Percentiles rank a stretch among this genome's conserved stretches.
These are phyloP conservation scores for Trichosporon sp. DNA, from an alignment of 1,284 basidiomycete species.

Conservation along the genomic window DNA sequence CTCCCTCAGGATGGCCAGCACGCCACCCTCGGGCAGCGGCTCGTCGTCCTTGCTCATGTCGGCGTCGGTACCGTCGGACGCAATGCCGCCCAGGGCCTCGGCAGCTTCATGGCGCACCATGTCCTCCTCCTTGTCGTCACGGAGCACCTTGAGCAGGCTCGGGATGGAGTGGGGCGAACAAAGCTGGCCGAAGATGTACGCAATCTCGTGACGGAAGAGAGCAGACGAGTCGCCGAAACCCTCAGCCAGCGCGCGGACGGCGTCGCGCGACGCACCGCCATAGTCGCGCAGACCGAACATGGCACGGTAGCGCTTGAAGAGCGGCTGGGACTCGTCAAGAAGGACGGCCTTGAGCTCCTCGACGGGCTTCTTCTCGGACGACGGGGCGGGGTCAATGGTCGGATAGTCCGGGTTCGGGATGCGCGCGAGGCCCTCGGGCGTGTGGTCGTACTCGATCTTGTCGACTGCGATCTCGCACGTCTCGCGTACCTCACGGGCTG, in stretches of 20 bases:
- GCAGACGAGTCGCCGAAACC: constrained; percentile 82
- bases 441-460: constrained; percentile 90
- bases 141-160: constrained; percentile 75
- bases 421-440: constrained; percentile 56
- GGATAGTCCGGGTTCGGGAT: constrained; percentile 65
- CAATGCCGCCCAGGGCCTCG: constrained; percentile 95
- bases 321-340: constrained; percentile 68
- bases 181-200: constrained; percentile 97
- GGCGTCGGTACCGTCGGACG: constrained; percentile 67
- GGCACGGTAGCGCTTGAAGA: constrained; percentile 94
- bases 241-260: constrained; percentile 85
- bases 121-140: constrained; percentile 75
- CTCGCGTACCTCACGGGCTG: constrained; percentile 82
- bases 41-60: constrained; percentile 43
- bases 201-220: constrained; percentile 95
- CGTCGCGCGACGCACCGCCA: constrained; percentile 64
- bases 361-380: constrained; percentile 50
- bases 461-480: constrained; percentile 97
- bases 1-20: constrained; percentile 80
- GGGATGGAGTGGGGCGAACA: constrained; percentile 87
- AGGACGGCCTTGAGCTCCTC: constrained; percentile 66
- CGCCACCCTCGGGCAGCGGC: constrained; percentile 59
- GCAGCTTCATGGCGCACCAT: constrained; percentile 99
- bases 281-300: constrained; percentile 98
- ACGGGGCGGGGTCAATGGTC: constrained; percentile 93